Conservation (phyloP, 306 rosid species). For the Cercis canadensis region DNA sequence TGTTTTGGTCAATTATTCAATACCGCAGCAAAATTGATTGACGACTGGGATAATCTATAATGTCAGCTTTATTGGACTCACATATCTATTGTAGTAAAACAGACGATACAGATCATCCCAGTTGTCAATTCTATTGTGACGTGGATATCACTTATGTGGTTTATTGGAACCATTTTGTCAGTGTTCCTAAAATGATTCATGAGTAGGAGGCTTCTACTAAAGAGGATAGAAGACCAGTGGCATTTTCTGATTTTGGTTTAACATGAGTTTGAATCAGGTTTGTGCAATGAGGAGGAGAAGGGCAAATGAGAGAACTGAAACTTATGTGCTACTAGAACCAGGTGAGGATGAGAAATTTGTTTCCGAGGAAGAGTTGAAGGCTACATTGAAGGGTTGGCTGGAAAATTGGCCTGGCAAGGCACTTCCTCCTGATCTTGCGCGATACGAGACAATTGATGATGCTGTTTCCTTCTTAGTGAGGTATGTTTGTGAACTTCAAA, state of each 20-base stretch:
- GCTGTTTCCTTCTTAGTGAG: slow-evolving; percentile 75
- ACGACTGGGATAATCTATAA: too few species aligned
- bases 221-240: not conserved
- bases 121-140: too few species aligned
- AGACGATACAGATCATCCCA: too few species aligned
- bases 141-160: too few species aligned
- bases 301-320: slow-evolving; percentile 61
- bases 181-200: not conserved
- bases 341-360: slow-evolving; percentile 90
- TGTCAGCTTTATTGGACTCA: too few species aligned
- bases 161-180: too few species aligned
- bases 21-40: too few species aligned
- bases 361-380: slow-evolving; percentile 73
- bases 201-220: not conserved
- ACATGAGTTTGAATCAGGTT: slow-evolving; percentile 43
- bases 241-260: not conserved
- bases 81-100: too few species aligned
- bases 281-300: slow-evolving; percentile 74
- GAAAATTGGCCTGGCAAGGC: slow-evolving; percentile 74
- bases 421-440: slow-evolving; percentile 86
- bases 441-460: slow-evolving; percentile 71
- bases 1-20: too few species aligned
- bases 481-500: slow-evolving; percentile 86
- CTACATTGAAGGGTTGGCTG: slow-evolving; percentile 60
- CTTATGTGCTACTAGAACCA: slow-evolving; percentile 81